Evolutionary conservation across 139 green algal genomes (phyloP).

Genomic region (Chlorella ohadii): DNA sequence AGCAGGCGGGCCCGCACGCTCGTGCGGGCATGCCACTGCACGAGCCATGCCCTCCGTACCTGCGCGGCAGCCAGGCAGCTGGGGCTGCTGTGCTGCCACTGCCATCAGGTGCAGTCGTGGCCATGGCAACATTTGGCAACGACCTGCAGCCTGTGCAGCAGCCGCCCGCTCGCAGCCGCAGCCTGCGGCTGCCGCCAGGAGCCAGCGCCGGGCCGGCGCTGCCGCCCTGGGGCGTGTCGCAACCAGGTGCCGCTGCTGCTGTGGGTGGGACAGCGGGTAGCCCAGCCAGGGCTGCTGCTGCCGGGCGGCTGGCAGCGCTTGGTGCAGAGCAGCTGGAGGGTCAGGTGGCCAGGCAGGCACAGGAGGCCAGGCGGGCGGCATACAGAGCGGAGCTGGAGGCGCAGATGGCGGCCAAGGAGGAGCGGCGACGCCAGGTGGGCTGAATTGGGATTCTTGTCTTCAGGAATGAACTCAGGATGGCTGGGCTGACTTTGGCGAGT

Average conservation of each 20-base stretch:
- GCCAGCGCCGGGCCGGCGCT: not conserved
- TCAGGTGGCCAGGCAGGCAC: not conserved
- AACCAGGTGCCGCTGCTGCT: not conserved
- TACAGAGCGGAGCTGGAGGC: slow-evolving; percentile 45
- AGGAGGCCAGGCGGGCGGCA: not conserved
- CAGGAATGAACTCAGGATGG: too few species aligned
- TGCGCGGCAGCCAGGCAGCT: not conserved
- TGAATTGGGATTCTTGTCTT: too few species aligned
- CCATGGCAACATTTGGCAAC: not conserved
- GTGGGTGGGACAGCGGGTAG: not conserved
- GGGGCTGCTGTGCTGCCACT: not conserved
- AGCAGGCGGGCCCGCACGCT: too few species aligned
- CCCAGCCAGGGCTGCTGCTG: not conserved
- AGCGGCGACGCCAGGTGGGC: slow-evolving; percentile 9
- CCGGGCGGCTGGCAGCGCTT: not conserved
- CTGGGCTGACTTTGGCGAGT: too few species aligned
- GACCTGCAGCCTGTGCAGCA: not conserved
- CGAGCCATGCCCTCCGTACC: too few species aligned
- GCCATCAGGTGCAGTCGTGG: not conserved
- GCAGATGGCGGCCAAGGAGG: slow-evolving; percentile 38
- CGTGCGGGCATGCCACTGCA: too few species aligned
- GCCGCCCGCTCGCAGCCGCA: not conserved
- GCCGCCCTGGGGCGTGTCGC: not conserved
- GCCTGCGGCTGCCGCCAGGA: not conserved
- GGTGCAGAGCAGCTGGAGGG: not conserved